phyloP scores from a whole-genome alignment of 257 asterid genomes.

The Datura wrightii region DNA sequence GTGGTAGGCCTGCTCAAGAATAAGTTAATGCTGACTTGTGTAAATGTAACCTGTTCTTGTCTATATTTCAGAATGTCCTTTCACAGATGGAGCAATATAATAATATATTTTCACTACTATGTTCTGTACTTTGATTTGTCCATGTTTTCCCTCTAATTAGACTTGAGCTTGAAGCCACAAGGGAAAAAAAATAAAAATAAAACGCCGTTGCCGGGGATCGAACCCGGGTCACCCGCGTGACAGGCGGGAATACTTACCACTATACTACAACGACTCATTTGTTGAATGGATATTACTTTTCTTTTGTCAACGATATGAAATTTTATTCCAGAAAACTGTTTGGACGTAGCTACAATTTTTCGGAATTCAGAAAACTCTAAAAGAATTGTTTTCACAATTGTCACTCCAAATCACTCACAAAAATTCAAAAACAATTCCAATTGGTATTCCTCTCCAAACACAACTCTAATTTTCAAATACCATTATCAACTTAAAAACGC shows the following conservation, averaged over 20 bases:
- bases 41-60: too few relatives aligned
- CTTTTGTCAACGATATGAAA: neutral
- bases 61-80: too few relatives aligned
- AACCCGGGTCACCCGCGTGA: slow-evolving; percentile 98
- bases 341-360: neutral
- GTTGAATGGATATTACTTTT: neutral
- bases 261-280: slow-evolving; percentile 78
- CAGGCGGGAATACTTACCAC: slow-evolving; percentile 99
- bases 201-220: slow-evolving; percentile 98
- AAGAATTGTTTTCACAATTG: neutral
- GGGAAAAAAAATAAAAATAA: too few relatives aligned
- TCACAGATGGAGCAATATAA: too few relatives aligned
- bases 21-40: too few relatives aligned
- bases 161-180: too few relatives aligned
- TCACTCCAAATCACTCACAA: neutral
- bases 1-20: neutral
- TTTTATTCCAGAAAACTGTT: neutral
- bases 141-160: too few relatives aligned
- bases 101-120: too few relatives aligned
- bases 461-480: neutral
- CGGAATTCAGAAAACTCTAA: neutral
- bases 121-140: too few relatives aligned
- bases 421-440: neutral
- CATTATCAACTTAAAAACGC: neutral
- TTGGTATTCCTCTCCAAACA: neutral